Base-by-base conservation (phyloP, 495 filamentous ascomycete genomes). In the Lentithecium fluviatile region DNA sequence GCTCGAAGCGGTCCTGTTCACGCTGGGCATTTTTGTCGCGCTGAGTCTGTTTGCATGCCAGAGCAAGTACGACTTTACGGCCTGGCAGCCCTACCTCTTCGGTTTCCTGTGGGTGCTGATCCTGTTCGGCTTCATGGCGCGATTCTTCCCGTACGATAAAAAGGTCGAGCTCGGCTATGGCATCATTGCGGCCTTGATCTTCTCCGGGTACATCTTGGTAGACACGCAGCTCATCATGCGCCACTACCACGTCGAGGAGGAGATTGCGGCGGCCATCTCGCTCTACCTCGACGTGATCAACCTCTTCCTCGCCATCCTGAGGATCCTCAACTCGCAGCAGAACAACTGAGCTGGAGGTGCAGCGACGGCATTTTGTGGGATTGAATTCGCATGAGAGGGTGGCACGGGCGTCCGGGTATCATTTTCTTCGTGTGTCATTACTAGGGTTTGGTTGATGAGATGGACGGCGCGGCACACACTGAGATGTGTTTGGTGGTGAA, bases 221-320 rank as follows among this genome's bases (percentile, higher is more conserved):
- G 94, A 98, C 72, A 98, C 94, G 1, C 93, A 97, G 81, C 76
- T 98, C 49, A 84, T 98, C 26, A 86, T 98, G 83, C 84, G 91
- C 61, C 89, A 94, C 72, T 92, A 95, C 69, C 95, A 98, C 70
- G 91, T 95, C 52, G 94, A 99, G 76, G 94, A 99, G 82, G 94
- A 99, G 81, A 97, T 99, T 71, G 92, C 91, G 0, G 94, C 94
- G 49, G 87, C 91, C 0, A 96, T 99, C 71, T 89, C 88, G 69
- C 81, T 99, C 47, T 99, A 99, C 72, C 78, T 99, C 40, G 94
- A 98, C 73, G 85, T 98, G 66, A 87, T 98, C 77, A 98, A 98
- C 78, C 75, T 98, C 66, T 98, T 98, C 83, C 76, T 98, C 62
- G 87, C 88, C 36, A 96, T 96, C 71, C 80, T 96, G 63, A 79